Evolutionary conservation across 2,329 filamentous ascomycete species (phyloP).

Genomic region (Paracorniculantispora psalliotae): DNA sequence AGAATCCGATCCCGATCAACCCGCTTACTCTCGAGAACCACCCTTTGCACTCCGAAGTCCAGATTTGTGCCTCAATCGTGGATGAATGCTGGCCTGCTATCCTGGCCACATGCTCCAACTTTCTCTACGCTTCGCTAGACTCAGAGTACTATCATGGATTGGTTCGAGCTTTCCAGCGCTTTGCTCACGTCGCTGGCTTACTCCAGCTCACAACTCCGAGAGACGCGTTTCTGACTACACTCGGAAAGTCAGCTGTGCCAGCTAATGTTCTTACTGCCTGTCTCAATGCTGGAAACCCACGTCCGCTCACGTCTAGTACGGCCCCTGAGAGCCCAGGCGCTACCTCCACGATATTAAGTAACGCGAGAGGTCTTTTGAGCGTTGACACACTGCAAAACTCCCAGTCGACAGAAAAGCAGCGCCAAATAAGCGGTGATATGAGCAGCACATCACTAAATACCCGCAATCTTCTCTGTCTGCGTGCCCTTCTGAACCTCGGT

Average conservation of each 20-base stretch:
- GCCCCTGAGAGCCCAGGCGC: slow-evolving; percentile 46
- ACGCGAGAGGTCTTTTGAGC: slow-evolving; percentile 67
- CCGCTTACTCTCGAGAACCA: slow-evolving; percentile 73
- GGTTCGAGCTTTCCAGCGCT: slow-evolving; percentile 88
- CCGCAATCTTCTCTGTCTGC: slow-evolving; percentile 81
- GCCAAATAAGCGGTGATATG: slow-evolving; percentile 55
- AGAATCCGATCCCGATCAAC: slow-evolving; percentile 76
- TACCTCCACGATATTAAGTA: slow-evolving; percentile 59
- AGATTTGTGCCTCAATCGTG: slow-evolving; percentile 74
- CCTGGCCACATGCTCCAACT: slow-evolving; percentile 90
- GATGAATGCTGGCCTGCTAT: slow-evolving; percentile 95
- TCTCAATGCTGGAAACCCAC: slow-evolving; percentile 43
- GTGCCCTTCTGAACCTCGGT: slow-evolving; percentile 89
- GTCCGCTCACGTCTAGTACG: slow-evolving; percentile 40
- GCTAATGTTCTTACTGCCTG: slow-evolving; percentile 66
- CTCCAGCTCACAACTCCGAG: slow-evolving; percentile 78
- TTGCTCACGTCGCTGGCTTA: slow-evolving; percentile 89
- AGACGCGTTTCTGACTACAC: slow-evolving; percentile 89
- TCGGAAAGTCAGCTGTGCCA: slow-evolving; percentile 90
- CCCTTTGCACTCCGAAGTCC: slow-evolving; percentile 64
- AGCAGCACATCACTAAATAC: slow-evolving; percentile 63
- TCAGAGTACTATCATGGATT: slow-evolving; percentile 90
- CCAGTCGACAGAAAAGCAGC: slow-evolving; percentile 51
- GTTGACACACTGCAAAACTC: slow-evolving; percentile 65
- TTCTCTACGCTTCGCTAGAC: slow-evolving; percentile 86